Conservation (phyloP, 2,329 filamentous ascomycete species). For the Drechslerella coelobrocha region DNA sequence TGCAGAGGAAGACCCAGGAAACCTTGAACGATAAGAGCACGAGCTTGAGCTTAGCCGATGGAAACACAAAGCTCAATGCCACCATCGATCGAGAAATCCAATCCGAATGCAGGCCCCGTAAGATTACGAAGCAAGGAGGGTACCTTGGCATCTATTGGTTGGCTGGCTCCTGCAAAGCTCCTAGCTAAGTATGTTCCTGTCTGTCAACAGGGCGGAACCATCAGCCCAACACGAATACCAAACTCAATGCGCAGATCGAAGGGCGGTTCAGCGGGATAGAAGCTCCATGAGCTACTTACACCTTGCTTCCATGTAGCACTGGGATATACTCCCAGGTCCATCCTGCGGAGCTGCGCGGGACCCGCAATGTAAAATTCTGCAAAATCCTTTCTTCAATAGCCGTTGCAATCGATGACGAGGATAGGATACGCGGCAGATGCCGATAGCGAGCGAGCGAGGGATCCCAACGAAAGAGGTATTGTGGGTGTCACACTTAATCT, state of each 20-base stretch:
- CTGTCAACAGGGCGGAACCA: neutral
- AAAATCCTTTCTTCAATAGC: too few relatives aligned
- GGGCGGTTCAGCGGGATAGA: neutral
- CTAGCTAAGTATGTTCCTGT: neutral
- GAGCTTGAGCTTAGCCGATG: conserved; percentile 3
- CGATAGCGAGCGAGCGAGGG: too few relatives aligned
- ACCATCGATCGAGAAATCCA: conserved; percentile 12
- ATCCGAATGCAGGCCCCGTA: conserved; percentile 25
- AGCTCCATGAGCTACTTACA: neutral
- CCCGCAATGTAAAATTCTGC: too few relatives aligned
- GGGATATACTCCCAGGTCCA: too few relatives aligned
- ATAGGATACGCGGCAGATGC: too few relatives aligned
- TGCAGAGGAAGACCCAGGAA: neutral
- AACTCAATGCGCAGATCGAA: neutral
- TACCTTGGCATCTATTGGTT: neutral
- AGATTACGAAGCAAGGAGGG: conserved; percentile 40
- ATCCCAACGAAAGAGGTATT: too few relatives aligned
- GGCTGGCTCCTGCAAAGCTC: neutral
- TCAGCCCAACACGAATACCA: neutral
- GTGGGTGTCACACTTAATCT: too few relatives aligned
- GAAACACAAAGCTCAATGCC: conserved; percentile 18
- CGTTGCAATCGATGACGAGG: too few relatives aligned
- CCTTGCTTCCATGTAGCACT: neutral
- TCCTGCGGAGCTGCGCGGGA: too few relatives aligned
- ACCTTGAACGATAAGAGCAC: neutral